Conservation (phyloP, 306 rosid genomes). For the Medicago arabica region DNA sequence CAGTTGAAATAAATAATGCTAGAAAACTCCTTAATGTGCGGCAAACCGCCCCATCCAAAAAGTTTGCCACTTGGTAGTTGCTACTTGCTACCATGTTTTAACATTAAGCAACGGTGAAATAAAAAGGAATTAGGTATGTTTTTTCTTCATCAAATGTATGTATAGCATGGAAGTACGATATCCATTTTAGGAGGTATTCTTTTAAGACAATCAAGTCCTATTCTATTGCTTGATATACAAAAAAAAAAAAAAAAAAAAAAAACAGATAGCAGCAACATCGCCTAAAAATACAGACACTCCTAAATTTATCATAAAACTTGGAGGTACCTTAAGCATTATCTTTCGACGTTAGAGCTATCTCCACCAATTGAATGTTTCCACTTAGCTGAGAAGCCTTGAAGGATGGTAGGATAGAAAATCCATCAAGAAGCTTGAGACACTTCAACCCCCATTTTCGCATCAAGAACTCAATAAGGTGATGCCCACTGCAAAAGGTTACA, state of each 20-base stretch:
- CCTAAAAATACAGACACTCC: constrained; percentile 4
- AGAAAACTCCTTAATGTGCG: not conserved
- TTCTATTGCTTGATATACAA: constrained; percentile 25
- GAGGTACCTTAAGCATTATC: constrained; percentile 47
- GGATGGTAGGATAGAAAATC: constrained; percentile 79
- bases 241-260: constrained; percentile 9
- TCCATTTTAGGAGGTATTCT: constrained; percentile 16
- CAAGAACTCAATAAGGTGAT: constrained; percentile 79
- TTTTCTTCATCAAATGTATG: constrained; percentile 33
- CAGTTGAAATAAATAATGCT: not conserved
- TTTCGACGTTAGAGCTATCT: constrained; percentile 65
- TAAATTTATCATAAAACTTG: constrained; percentile 28
- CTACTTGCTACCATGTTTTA: not conserved
- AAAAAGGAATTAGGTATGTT: not conserved
- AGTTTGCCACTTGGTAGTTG: not conserved
- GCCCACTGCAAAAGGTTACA: constrained; percentile 63
- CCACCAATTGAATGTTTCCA: constrained; percentile 89
- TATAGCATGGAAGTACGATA: not conserved
- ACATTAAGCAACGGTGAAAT: constrained; percentile 26
- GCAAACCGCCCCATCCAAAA: constrained; percentile 16
- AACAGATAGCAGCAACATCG: constrained; percentile 7
- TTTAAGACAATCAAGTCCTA: constrained; percentile 26
- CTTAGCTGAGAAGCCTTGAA: constrained; percentile 70
- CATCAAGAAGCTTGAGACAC: constrained; percentile 85
- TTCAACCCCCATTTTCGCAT: constrained; percentile 84